Evolutionary conservation across 106 monocot species (phyloP).

Genomic region (Dactylorhiza incarnata): DNA sequence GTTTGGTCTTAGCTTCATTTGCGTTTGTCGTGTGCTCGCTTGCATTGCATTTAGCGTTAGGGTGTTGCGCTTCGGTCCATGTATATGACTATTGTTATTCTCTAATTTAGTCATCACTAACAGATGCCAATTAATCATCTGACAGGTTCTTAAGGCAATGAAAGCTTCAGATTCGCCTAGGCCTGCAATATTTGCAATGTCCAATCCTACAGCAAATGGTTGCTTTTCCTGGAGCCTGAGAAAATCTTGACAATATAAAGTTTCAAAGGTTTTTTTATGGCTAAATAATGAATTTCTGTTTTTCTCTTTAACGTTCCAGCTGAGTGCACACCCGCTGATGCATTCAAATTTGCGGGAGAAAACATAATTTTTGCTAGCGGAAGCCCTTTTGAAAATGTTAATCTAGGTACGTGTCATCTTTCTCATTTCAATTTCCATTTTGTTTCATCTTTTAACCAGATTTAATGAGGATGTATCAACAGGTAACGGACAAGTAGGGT

Average conservation of each 20-base stretch:
- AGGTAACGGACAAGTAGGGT: slow-evolving; percentile 78
- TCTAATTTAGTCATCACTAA: too few relatives aligned
- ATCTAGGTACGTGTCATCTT: slow-evolving; percentile 42
- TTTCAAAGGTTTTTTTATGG: not conserved
- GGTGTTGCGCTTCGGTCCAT: too few relatives aligned
- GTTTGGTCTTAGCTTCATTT: too few relatives aligned
- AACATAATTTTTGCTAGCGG: slow-evolving; percentile 97
- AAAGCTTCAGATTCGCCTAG: slow-evolving; percentile 69
- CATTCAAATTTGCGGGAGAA: slow-evolving; percentile 89
- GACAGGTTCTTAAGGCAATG: slow-evolving; percentile 90
- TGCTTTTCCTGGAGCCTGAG: slow-evolving; percentile 7
- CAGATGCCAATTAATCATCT: slow-evolving; percentile 8
- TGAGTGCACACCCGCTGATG: slow-evolving; percentile 86
- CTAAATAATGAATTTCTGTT: not conserved
- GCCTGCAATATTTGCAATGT: slow-evolving; percentile 99
- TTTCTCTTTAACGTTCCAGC: slow-evolving; percentile 34
- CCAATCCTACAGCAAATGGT: slow-evolving; percentile 98
- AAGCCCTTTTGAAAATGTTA: slow-evolving; percentile 87
- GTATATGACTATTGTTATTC: too few relatives aligned
- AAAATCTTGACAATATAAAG: not conserved
- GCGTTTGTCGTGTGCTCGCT: too few relatives aligned
- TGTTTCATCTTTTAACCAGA: not conserved
- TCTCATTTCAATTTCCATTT: slow-evolving; percentile 4
- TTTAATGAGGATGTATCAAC: slow-evolving; percentile 13
- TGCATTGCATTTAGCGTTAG: too few relatives aligned